phyloP scores from a whole-genome alignment of 139 green algal genomes.

The Yamagishiella unicocca region DNA sequence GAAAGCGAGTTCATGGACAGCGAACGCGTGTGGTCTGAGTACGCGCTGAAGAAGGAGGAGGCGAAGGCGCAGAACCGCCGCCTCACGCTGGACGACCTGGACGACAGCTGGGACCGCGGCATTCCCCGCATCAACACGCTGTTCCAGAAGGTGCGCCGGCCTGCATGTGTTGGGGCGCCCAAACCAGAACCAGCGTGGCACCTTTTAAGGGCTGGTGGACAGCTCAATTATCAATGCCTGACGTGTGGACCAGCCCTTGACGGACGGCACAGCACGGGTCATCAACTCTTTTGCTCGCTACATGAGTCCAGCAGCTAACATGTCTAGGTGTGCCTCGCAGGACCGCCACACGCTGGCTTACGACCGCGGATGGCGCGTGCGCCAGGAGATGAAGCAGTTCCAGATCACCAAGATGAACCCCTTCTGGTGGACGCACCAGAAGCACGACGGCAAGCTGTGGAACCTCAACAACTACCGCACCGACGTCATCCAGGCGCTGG shows the following conservation, averaged over 20 bases:
- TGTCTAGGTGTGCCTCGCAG: no score
- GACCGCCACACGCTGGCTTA: conserved; percentile 99
- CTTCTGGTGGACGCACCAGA: conserved; percentile 99
- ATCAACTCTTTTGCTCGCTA: no score
- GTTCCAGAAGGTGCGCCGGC: conserved; percentile 85
- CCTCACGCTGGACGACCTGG: conserved; percentile 93
- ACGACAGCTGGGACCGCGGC: conserved; percentile 98
- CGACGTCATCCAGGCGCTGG: conserved; percentile 98
- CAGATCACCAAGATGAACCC: conserved; percentile 89
- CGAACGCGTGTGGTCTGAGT: conserved; percentile 99
- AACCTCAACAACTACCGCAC: conserved; percentile 99
- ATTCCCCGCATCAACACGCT: conserved; percentile 99
- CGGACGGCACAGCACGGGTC: no score
- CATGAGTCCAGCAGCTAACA: no score
- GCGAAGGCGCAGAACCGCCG: conserved; percentile 75
- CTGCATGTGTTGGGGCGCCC: neutral
- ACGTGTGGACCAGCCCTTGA: no score
- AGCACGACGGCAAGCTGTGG: conserved; percentile 99
- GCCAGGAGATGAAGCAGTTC: conserved; percentile 98
- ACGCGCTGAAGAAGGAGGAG: conserved; percentile 96
- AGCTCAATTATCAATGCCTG: no score
- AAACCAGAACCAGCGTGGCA: no score
- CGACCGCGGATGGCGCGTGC: conserved; percentile 99
- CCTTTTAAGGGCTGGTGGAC: no score
- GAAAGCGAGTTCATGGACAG: conserved; percentile 98